Evolutionary conservation across 257 asterid species (phyloP).

Genomic region (Solanum pimpinellifolium): DNA sequence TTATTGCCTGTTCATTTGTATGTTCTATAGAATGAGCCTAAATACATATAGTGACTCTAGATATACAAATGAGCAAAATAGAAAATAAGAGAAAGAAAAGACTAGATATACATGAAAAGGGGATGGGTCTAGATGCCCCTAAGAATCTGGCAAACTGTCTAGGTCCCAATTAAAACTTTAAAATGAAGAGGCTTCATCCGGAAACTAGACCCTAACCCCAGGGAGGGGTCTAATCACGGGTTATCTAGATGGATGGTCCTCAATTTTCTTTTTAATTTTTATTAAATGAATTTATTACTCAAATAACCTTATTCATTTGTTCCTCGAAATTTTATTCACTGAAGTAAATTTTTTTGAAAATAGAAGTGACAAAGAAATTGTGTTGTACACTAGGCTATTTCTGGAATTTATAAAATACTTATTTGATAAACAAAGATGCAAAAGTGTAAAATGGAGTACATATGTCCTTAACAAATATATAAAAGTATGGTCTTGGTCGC

Average conservation of each 20-base stretch:
- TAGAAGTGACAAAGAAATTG: neutral
- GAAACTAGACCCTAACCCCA: neutral
- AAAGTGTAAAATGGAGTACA: neutral
- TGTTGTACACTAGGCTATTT: neutral
- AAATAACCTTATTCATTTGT: neutral
- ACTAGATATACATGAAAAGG: neutral
- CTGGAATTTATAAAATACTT: neutral
- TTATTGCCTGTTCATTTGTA: neutral
- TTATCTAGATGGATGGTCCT: neutral
- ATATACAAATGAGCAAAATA: neutral
- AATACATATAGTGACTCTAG: neutral
- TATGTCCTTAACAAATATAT: neutral
- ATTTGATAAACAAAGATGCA: neutral
- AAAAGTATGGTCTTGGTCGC: neutral
- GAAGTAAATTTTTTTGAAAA: neutral
- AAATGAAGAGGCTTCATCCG: neutral
- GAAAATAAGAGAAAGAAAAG: neutral
- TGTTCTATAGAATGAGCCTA: neutral
- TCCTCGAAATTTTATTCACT: neutral
- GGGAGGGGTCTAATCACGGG: neutral
- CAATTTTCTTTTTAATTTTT: neutral
- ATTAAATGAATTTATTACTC: neutral
- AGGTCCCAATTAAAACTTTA: neutral
- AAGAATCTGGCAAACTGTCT: neutral
- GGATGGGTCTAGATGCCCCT: neutral